A percentile compares a stretch with the other conserved stretches of the same genome.
Evolutionary conservation across 148 eudicot species (phyloP).

Genomic region (Vaccinium vitisidaea): DNA sequence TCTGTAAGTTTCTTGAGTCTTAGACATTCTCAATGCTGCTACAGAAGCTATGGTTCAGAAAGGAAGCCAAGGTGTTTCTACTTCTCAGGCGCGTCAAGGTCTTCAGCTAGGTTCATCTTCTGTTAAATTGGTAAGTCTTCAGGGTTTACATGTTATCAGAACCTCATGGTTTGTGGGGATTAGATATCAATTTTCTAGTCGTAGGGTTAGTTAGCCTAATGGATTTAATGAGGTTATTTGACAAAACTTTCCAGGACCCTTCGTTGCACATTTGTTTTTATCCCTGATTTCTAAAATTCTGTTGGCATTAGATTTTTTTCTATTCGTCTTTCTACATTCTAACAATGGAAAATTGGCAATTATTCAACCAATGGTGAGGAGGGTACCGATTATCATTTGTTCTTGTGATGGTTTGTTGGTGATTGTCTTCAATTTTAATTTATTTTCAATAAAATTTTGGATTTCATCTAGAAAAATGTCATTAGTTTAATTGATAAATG

Average conservation of each 20-base stretch:
- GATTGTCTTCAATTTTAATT: neutral
- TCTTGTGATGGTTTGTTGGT: neutral
- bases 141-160: slow-evolving; percentile 2
- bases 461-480: neutral
- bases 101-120: slow-evolving; percentile 20
- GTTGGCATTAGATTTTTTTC: neutral
- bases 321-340: neutral
- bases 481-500: neutral
- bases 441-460: neutral
- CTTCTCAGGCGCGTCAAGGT: slow-evolving; percentile 18
- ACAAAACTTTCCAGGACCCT: neutral
- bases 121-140: slow-evolving; percentile 25
- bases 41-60: slow-evolving; percentile 19
- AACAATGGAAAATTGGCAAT: too few relatives aligned
- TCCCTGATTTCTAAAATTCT: neutral
- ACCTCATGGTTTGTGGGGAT: neutral
- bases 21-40: neutral
- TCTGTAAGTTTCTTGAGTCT: neutral
- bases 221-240: neutral
- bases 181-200: neutral
- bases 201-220: neutral
- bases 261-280: neutral
- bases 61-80: slow-evolving; percentile 16
- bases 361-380: neutral
- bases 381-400: neutral